Evolutionary conservation across 2,329 filamentous ascomycete species (phyloP), one percentile per base, ranked within the genome.

Genomic region (Lachnellula subtilissima): DNA sequence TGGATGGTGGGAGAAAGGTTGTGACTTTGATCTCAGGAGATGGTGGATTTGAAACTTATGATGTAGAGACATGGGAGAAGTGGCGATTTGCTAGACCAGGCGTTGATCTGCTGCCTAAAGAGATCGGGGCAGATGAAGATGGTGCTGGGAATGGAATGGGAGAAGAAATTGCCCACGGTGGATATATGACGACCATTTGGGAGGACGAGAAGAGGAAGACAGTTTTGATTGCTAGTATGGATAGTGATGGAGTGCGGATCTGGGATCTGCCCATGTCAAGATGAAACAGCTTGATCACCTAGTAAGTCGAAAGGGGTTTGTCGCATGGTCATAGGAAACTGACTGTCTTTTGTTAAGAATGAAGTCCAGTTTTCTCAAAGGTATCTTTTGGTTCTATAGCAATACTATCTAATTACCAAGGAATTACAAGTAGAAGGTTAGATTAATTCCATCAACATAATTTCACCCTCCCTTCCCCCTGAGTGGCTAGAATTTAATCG

Each of bases 1-100:
- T 57, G 28, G 55, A 57, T 52, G 48, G 48, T 22, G 55, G 47
- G n/a, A 54, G 42, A 46, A 57, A 57, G 25, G 55, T 57, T 42
- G 42, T 51, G 17, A 48, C 51, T 8, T 36, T 57, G 8, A 57
- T 51, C 19, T 42, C 40, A 23, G 55, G 55, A 47, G 55, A 57
- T 43, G 50, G 47, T 25, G 55, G 55, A 3, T 51, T 54, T 23
- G 55, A 57, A 37, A 57, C 55, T 6, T 57, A 57, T 53, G 51
- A 57, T 54, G n/a, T 57, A 23, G 23, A 51, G 35, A 57, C 2
- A 25, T 50, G 48, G 51, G 39, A 54, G 32, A 57, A 57, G 48
- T 57, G 55, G 55, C 46, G 55, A 11, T 57, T 57, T 39, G 51
- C 43, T 8, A 50, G 55, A n/a, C 55, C 55, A 11, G 50, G 50